phyloP scores from a whole-genome alignment of 305 asterid genomes.

The Lippia alba region DNA sequence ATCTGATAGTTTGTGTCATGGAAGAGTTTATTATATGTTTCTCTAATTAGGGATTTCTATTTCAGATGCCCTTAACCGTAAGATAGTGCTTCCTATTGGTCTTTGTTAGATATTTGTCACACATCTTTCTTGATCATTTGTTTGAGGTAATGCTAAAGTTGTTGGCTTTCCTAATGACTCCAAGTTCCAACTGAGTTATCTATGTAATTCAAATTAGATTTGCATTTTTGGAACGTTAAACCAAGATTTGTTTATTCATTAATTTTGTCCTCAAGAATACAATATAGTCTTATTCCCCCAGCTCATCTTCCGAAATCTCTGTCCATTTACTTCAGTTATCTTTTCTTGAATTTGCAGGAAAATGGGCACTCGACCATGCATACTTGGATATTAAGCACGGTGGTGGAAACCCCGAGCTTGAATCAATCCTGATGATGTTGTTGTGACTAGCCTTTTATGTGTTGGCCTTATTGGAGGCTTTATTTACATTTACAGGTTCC shows the following conservation, averaged over 20 bases:
- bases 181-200: no score
- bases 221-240: no score
- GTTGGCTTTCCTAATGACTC: no score
- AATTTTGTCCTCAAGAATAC: no score
- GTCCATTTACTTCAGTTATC: neutral
- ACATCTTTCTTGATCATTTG: constrained; percentile 85
- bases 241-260: no score
- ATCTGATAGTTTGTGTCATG: no score
- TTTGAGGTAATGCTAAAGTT: constrained; percentile 68
- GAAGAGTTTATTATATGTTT: no score
- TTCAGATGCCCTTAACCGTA: constrained; percentile 66
- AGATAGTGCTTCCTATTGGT: constrained; percentile 74
- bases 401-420: constrained; percentile 93
- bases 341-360: constrained; percentile 56
- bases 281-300: no score
- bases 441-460: constrained; percentile 64
- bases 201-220: no score
- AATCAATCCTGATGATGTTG: constrained; percentile 72
- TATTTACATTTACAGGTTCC: constrained; percentile 70
- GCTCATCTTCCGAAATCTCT: no score
- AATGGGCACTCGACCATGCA: constrained; percentile 85
- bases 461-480: constrained; percentile 70
- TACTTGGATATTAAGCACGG: constrained; percentile 92
- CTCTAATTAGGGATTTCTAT: constrained; percentile 3
- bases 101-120: constrained; percentile 86